These are phyloP conservation scores for Meyerozyma smithsonii DNA, from an alignment of 1,139 yeast genomes.

Conservation along the genomic window DNA sequence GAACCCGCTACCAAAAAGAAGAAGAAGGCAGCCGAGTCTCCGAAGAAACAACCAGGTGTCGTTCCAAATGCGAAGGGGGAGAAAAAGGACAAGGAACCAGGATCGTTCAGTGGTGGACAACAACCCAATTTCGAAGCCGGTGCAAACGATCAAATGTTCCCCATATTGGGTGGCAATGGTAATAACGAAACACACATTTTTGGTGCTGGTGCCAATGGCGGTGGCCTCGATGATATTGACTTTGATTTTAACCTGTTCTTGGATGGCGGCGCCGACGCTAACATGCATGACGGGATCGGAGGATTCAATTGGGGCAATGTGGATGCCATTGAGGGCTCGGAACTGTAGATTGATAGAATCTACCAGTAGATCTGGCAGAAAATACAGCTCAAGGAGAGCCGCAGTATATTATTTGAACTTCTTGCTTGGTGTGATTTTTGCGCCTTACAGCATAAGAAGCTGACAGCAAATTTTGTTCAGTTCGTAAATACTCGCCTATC, in stretches of 20 bases:
- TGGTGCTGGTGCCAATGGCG: constrained; percentile 3
- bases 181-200: constrained; percentile 1
- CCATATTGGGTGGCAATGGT: not conserved
- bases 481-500: constrained; percentile 8
- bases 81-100: constrained; percentile 1
- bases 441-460: not conserved
- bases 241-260: constrained; percentile 52
- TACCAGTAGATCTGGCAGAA: not conserved
- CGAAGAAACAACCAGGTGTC: constrained; percentile 7
- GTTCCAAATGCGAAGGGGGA: not conserved
- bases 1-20: constrained; percentile 12
- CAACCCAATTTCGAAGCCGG: not conserved
- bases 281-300: constrained; percentile 33
- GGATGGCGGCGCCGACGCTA: constrained; percentile 34
- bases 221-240: constrained; percentile 38
- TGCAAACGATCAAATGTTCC: constrained; percentile 3
- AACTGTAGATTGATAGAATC: constrained; percentile 4
- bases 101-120: not conserved
- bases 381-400: not conserved
- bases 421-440: too few species aligned
- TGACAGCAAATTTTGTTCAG: constrained; percentile 22
- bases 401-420: not conserved
- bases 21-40: constrained; percentile 8
- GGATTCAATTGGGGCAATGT: constrained; percentile 55
- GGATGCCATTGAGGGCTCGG: constrained; percentile 42